A percentile compares a stretch with the other conserved stretches of the same genome.
Conservation (phyloP, 495 filamentous ascomycete genomes). For the Parathielavia hyrcaniae region DNA sequence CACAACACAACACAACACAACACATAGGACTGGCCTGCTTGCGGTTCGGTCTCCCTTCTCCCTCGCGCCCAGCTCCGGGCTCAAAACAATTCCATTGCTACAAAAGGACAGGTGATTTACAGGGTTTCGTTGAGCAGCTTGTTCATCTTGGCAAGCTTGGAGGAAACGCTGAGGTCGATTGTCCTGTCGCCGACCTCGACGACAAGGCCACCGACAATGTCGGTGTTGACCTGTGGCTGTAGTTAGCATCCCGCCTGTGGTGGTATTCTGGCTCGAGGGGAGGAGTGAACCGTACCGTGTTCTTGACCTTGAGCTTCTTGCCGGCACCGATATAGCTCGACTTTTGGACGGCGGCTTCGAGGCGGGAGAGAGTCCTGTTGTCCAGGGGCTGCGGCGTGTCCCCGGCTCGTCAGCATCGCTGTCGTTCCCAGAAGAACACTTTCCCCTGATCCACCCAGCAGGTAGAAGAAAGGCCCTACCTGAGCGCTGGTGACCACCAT, state of each 20-base stretch:
- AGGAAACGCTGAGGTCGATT: constrained; percentile 91
- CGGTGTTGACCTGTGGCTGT: constrained; percentile 76
- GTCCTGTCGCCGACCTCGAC: constrained; percentile 98
- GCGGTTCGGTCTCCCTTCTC: not conserved
- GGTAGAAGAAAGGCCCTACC: constrained; percentile 50
- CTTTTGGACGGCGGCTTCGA: constrained; percentile 85
- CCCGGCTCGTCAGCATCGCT: constrained; percentile 12
- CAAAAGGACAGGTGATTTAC: constrained; percentile 54
- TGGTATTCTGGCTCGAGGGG: not conserved
- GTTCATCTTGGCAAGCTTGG: constrained; percentile 96
- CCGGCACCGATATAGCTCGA: constrained; percentile 80
- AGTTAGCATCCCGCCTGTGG: not conserved
- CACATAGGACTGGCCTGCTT: constrained; percentile 7
- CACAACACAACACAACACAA: not conserved
- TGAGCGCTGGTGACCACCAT: constrained; percentile 80
- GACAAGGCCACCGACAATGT: constrained; percentile 86
- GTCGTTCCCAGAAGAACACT: no score
- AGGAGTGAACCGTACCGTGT: constrained; percentile 56
- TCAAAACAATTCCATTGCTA: constrained; percentile 16
- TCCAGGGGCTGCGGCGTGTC: constrained; percentile 65
- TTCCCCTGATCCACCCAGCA: not conserved
- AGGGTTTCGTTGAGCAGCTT: constrained; percentile 93
- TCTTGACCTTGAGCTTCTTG: constrained; percentile 95
- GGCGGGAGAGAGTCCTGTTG: constrained; percentile 69
- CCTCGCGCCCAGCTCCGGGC: constrained; percentile 2